Evolutionary conservation across 257 asterid genomes (phyloP), one percentile per base, ranked within the genome.

Genomic region (Leonotis leonurus): DNA sequence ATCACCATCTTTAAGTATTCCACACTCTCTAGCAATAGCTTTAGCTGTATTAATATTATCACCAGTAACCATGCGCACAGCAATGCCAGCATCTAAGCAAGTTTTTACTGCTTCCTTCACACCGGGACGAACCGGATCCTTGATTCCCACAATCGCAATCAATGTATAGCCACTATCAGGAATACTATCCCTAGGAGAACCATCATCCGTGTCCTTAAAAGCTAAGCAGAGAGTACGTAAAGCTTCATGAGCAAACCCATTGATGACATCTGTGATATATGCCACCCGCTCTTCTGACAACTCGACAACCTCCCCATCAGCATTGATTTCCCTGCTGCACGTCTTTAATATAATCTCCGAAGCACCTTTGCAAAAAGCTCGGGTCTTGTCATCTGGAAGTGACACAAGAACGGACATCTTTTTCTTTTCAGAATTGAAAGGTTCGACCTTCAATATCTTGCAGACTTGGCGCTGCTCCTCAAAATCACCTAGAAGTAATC

Each of bases 21-120:
- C 97, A 75, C 99, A 93, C 77, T 93, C 99, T 75, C 50, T 83
- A 43, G 99, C 99, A 81, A 93, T 93, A 25, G 97, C 95, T 77
- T 75, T 89, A 65, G 97, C 99, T 0, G 99, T 93, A 68, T 89
- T 75, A 21, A 93, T 78, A 78, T 93, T 93, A 77, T 89, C 99
- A 66, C 97, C 97, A 5, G 97, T 93, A 69, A 93, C 79, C 99
- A 93, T 93, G 26, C 99, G 88, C 37, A 93, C 96, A 12, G 71
- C 76, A 71, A 93, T 87, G 61, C 99, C 99, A 8, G 99, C 99
- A 41, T 76, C 87, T 44, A 85, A 74, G 73, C 99, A 93, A 20
- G 82, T 83, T 76, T 74, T 60, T 35, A 93, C 97, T 4, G 99
- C 97, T 45, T 89, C 95, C 70, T 68, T 85, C 49, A 93, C 99